Evolutionary conservation across 441 rosid species (phyloP).

Genomic region (Syzygium malaccense): DNA sequence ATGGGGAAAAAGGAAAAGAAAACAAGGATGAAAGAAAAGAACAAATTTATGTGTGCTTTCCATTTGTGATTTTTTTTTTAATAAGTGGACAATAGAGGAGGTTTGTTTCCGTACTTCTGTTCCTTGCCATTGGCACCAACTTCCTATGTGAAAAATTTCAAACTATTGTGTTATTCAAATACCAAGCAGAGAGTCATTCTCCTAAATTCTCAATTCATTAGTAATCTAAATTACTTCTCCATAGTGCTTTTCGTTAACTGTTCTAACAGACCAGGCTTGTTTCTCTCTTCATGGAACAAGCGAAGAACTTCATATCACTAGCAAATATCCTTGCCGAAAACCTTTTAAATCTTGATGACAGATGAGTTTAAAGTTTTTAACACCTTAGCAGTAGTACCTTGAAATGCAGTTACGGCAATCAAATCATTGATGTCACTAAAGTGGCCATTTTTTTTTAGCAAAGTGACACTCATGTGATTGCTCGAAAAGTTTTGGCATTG

Average conservation of each 20-base stretch:
- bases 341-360: neutral
- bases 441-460: too few relatives aligned
- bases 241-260: too few relatives aligned
- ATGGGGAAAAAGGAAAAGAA: neutral
- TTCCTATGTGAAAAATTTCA: neutral
- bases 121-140: neutral
- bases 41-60: neutral
- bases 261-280: too few relatives aligned
- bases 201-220: too few relatives aligned
- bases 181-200: neutral
- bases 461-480: too few relatives aligned
- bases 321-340: slow-evolving; percentile 66
- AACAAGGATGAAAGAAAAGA: neutral
- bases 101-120: neutral
- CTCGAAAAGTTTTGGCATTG: too few relatives aligned
- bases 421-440: too few relatives aligned
- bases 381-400: neutral
- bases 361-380: neutral
- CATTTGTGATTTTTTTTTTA: neutral
- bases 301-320: slow-evolving; percentile 55
- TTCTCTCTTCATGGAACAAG: slow-evolving; percentile 30
- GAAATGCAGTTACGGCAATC: too few relatives aligned
- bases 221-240: too few relatives aligned
- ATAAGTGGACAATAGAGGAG: neutral
- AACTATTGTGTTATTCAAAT: neutral